Conservation (phyloP, 176 grass and related monocot species). For the Otatea glauca region DNA sequence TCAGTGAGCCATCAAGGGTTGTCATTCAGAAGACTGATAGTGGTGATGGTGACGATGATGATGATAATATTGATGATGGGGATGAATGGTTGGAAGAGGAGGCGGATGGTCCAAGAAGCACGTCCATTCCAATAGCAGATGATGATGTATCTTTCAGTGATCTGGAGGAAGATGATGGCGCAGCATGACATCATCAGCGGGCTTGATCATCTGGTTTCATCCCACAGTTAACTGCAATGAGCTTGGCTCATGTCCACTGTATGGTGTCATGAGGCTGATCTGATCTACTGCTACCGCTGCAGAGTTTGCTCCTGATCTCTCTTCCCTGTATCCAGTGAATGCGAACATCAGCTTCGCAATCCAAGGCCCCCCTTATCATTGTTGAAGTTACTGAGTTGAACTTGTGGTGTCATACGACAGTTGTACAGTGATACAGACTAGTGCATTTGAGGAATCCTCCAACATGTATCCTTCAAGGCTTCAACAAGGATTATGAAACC, state of each 20-base stretch:
- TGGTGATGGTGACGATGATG: neutral
- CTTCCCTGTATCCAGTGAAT: neutral
- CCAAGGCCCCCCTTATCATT: neutral
- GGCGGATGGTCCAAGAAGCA: slow-evolving; percentile 43
- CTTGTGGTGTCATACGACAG: neutral
- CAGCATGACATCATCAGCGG: slow-evolving; percentile 20
- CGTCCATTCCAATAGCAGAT: slow-evolving; percentile 50
- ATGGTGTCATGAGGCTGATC: neutral
- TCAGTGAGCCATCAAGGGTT: slow-evolving; percentile 42
- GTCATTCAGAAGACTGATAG: slow-evolving; percentile 52
- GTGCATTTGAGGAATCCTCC: neutral
- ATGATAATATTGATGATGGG: slow-evolving; percentile 25
- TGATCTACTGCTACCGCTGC: neutral
- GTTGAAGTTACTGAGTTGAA: neutral
- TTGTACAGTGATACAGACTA: slow-evolving; percentile 30
- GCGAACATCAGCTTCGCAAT: neutral
- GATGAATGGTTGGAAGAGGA: slow-evolving; percentile 91
- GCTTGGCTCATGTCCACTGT: slow-evolving; percentile 1
- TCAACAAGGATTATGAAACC: neutral
- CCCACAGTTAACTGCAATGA: neutral
- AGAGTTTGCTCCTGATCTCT: slow-evolving; percentile 11
- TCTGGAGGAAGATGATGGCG: slow-evolving; percentile 78
- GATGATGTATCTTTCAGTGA: slow-evolving; percentile 91
- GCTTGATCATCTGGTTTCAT: neutral
- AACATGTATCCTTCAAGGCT: neutral